Evolutionary conservation across 2,329 filamentous ascomycete species (phyloP).

Genomic region (Ophidiomyces ophidiicola): DNA sequence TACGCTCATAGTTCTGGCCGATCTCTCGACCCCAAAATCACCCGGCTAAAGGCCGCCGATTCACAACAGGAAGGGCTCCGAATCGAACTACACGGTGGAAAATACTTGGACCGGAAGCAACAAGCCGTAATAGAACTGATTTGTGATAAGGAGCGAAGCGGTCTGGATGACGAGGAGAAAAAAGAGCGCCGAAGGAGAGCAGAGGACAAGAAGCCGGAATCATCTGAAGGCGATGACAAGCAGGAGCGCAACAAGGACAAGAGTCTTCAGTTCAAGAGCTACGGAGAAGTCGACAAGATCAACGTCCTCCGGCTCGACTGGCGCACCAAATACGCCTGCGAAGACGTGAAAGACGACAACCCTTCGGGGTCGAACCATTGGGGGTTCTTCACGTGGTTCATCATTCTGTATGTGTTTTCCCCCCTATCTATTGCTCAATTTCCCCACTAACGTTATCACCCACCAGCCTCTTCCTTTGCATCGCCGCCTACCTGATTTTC

Average conservation of each 20-base stretch:
- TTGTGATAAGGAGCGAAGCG: conserved; percentile 61
- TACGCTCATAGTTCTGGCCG: conserved; percentile 17
- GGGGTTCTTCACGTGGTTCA: conserved; percentile 97
- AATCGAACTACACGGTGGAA: conserved; percentile 50
- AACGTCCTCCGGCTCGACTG: conserved; percentile 66
- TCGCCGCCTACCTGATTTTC: conserved; percentile 87
- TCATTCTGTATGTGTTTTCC: conserved; percentile 62
- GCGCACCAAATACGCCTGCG: conserved; percentile 76
- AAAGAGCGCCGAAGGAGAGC: conserved; percentile 19
- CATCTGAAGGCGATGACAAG: conserved; percentile 21
- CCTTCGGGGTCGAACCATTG: conserved; percentile 46
- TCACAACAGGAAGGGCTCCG: conserved; percentile 62
- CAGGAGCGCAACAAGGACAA: conserved; percentile 32
- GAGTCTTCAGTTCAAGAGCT: conserved; percentile 66
- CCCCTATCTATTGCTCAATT: neutral
- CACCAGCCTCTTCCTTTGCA: conserved; percentile 67
- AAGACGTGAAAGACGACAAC: conserved; percentile 33
- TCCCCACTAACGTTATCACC: neutral
- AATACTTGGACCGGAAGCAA: conserved; percentile 40
- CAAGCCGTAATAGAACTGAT: conserved; percentile 69
- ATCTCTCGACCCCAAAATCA: conserved; percentile 45
- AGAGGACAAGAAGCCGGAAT: conserved; percentile 22
- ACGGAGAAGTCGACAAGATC: conserved; percentile 47
- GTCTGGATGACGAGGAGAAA: conserved; percentile 45
- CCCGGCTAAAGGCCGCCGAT: conserved; percentile 47